A percentile compares a stretch with the other conserved stretches of the same genome.
phyloP scores from a whole-genome alignment of 1,284 basidiomycete species.

The Cerioporus squamosus region DNA sequence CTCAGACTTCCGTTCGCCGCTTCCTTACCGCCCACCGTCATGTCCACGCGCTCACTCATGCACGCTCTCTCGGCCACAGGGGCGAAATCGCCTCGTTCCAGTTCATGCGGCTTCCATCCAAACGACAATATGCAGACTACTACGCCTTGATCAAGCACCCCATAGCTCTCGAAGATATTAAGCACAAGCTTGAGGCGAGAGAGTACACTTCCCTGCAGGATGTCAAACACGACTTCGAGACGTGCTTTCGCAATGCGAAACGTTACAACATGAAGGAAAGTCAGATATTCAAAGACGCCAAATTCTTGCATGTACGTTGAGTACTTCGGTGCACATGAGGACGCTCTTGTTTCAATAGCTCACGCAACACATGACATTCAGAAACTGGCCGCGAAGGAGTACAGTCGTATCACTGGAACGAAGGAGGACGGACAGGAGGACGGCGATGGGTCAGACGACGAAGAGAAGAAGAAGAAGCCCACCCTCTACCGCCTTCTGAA shows the following conservation, averaged over 20 bases:
- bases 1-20: conserved; percentile 28
- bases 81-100: conserved; percentile 69
- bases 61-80: conserved; percentile 39
- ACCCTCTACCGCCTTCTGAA: conserved; percentile 68
- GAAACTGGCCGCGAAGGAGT: conserved; percentile 73
- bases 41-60: conserved; percentile 4
- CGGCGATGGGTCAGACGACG: conserved; percentile 33
- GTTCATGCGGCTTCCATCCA: conserved; percentile 81
- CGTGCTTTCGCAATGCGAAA: conserved; percentile 91
- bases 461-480: conserved; percentile 55
- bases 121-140: conserved; percentile 89
- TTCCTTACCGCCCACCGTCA: conserved; percentile 21
- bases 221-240: conserved; percentile 82
- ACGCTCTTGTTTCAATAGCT: too few species aligned
- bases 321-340: background rate
- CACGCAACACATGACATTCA: conserved; percentile 29
- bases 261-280: conserved; percentile 89
- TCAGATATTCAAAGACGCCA: conserved; percentile 85
- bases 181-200: conserved; percentile 70
- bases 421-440: conserved; percentile 42
- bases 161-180: conserved; percentile 87
- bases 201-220: conserved; percentile 71
- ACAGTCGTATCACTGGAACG: conserved; percentile 55
- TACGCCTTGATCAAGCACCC: conserved; percentile 80
- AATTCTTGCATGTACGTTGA: conserved; percentile 56